Evolutionary conservation across 1,284 basidiomycete species (phyloP), one percentile per base, ranked within the genome.

Genomic region (Schizophyllum commune): DNA sequence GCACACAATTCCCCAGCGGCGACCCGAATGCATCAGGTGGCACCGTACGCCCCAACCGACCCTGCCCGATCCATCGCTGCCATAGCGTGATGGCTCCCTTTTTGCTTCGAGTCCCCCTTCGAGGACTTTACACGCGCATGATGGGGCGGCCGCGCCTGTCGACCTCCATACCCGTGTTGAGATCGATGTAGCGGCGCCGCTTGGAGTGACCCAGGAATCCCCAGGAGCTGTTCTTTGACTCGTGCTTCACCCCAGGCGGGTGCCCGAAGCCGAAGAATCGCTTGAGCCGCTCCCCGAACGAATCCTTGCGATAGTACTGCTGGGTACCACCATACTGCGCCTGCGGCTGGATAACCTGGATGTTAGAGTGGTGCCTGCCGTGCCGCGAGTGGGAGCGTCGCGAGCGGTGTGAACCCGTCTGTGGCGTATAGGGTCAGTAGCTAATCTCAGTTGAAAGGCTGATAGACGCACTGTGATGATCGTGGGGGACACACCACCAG

Each of bases 151-250:
- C 65, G 13, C 64, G 60, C 32, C 65, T n/a, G 32, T 66, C 65
- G 52, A 66, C 65, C 52, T 64, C 62, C 4, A 55, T 62, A 7
- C 65, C 65, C 22, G 53, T 63, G 17, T 59, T 61, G 4, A 63
- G 60, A 52, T 66, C 65, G 27, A 62, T 57, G 22, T 64, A 64
- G 32, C 33, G 58, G 56, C 62, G 61, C 11, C 61, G 61, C 17
- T 57, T 60, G 21, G 63, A 64, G 34, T 63, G 63, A 1, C 65
- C 65, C 19, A 66, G 59, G 62, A 66, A 64, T 1, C 65, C 65
- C 63, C 63, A 66, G 1, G 63, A 64, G 63, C 63, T 63, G 55
- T 60, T 54, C 61, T 57, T 62, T 53, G 65, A 66, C 33, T 64
- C 61, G 21, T 66, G 63, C 32, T 61, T 61, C 57, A 63, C 60